Evolutionary conservation across 495 filamentous ascomycete genomes (phyloP), one percentile per base, ranked within the genome.

Genomic region (Aspergillus affinis): DNA sequence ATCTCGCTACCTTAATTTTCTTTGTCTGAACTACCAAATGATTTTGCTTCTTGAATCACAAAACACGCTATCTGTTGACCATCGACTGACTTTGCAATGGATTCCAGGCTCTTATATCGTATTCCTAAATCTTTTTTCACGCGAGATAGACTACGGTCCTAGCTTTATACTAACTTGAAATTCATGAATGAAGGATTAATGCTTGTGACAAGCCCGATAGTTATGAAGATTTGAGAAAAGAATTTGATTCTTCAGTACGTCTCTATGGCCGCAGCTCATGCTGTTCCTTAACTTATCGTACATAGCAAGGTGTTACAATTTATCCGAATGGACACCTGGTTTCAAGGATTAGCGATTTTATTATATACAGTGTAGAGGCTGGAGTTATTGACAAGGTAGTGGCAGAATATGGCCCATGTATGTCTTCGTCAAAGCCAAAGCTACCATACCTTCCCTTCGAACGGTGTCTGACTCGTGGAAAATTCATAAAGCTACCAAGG

Each of bases 301-400:
- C 69, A 72, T 77, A 79, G 74, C 65, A 71, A 69, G 64, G 64
- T 62, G 73, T 80, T 63, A 78, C 71, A 67, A 92, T 98, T 69
- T 85, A 90, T 60, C 84, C 84, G 69, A 95, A 96, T 85, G 95
- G 95, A 59, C 93, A 96, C 79, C 84, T 93, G 74, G 93, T 98
- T 64, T 96, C 93, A 59, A 86, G 95, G 71, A 82, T 86, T 71
- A 96, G 92, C 83, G 92, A 97, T 81, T 97, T 90, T 70, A 97
- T 97, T 73, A 88, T 98, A 69, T 98, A 98, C 82, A 93, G 88
- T 74, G 94, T 98, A 71, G 93, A 97, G 75, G 94, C 94, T 47
- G 91, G 92, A 57, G 82, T 85, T 51, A 94, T 98, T 70, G 89
- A 90, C 69, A 83, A 81, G 59, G 88, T 97, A 61, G 93, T 96